A percentile compares a stretch with the other conserved stretches of the same genome.
Conservation (phyloP, 148 eudicot species). For the Arbutus unedo region DNA sequence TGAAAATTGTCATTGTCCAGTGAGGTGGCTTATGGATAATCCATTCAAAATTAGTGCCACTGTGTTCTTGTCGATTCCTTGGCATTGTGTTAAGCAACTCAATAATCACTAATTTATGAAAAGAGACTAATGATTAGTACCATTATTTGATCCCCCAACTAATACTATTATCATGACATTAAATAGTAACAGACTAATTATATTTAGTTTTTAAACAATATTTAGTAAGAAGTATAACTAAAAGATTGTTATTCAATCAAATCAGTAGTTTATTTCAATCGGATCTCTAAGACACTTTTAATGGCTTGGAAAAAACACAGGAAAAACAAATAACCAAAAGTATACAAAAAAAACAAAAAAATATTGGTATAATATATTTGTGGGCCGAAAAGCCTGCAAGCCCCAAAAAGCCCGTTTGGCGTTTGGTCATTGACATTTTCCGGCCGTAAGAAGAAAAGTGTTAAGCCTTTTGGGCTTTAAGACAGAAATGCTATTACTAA, state of each 20-base stretch:
- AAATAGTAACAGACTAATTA: no score
- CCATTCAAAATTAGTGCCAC: not conserved
- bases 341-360: no score
- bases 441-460: not conserved
- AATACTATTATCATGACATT: not conserved
- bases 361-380: no score
- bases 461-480: not conserved
- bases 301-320: no score
- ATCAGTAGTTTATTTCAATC: no score
- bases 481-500: no score
- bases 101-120: not conserved
- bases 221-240: no score
- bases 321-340: no score
- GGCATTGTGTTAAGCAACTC: not conserved
- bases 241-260: no score
- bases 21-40: not conserved
- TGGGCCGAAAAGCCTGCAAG: not conserved
- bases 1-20: not conserved
- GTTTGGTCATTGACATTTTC: not conserved
- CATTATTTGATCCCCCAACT: not conserved
- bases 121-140: not conserved
- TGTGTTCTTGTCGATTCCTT: not conserved
- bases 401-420: not conserved
- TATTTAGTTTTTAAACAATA: no score
- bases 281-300: no score